Base-by-base conservation (phyloP, 75 land plant species). In the Pinus taeda region DNA sequence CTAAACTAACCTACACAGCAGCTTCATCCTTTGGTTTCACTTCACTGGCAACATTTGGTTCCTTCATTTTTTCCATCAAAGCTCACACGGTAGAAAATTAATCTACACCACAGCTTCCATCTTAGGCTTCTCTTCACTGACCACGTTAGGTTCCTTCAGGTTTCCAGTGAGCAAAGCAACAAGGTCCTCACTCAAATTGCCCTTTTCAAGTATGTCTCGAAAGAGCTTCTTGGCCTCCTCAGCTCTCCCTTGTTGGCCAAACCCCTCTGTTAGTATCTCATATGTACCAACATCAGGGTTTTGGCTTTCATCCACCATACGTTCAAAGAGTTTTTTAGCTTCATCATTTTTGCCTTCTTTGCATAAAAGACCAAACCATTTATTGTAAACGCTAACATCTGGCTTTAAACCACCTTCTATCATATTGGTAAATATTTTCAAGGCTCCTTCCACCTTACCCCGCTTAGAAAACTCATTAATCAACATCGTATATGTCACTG, bases 401-500 rank as follows among this genome's bases (percentile, higher is more conserved):
- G 86, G 83, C 29, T 58, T 45, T 33, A 76, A 84, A 17, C 83
- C 74, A 56, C 24, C 64, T 45, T 66, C 60, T 45, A 56, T 42
- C 80, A 78, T 74, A 22, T 45, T 67, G 30, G 26, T 61, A 65
- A 78, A 30, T 73, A 74, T 36, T 39, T 49, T 15, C 12, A 77
- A 59, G 30, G 84, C 81, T 39, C 49, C 22, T 17, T 76, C 81
- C 66, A 76, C 60, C 33, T 53, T 42, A 15, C 75, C 71, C 15
- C 12, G 15, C 60, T 82, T 79, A 64, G 79, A 66, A 53, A 73
- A 26, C 15, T 73, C 85, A 71, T 82, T 76, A 56, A 86, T 42
- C 5, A 88, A 77, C 7, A 81, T 56, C 24, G 80, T 84, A 59
- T 83, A 88, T 7, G 90, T 88, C 3, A 74, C 75, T 14, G 75